Evolutionary conservation across 805 yeast genomes (phyloP), one percentile per base, ranked within the genome.

Genomic region (Candida sithepensis): DNA sequence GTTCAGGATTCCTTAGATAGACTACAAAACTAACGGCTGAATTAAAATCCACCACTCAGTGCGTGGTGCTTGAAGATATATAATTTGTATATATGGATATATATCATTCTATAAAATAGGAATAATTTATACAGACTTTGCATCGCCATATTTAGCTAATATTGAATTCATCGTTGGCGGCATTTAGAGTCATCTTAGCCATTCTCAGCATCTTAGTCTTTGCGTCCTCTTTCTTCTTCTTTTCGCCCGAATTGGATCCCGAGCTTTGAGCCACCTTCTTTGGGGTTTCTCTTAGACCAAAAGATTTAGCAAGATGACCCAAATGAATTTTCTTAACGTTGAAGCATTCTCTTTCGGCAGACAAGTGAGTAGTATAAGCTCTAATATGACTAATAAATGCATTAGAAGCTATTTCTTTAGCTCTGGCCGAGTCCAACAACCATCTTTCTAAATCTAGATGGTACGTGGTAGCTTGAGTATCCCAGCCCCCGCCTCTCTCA

Each of bases 281-380:
- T 24, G 99, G 99, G 7, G 96, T 85, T 59, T 94, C 99, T 67
- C 99, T 81, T 45, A 94, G 72, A 2, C 92, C 99, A 66, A 95
- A 95, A 53, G 94, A 78, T 65, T 94, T 94, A 19, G 98, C 97
- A 59, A 95, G 71, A 71, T 94, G 99, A 24, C 99, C 99, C 55
- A 95, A 71, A 74, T 94, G 99, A 49, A 95, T 70, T 30, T 75
- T 68, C 57, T 86, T 86, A 28, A 94, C 84, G 61, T 88, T 90
- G 73, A 94, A 94, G 53, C 77, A 81, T 42, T 75, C 78, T 61
- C 91, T 79, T 65, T 94, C 99, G 2, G 81, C 58, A 0, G 91
- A 72, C 48, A 90, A 77, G 71, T 94, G 99, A 0, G 99, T 94
- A 5, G 99, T 88, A 63, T 94, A 94, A 0, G 99, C 99, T 60